Base-by-base conservation (phyloP, 345 rosid species). In the Raphanus sativus region DNA sequence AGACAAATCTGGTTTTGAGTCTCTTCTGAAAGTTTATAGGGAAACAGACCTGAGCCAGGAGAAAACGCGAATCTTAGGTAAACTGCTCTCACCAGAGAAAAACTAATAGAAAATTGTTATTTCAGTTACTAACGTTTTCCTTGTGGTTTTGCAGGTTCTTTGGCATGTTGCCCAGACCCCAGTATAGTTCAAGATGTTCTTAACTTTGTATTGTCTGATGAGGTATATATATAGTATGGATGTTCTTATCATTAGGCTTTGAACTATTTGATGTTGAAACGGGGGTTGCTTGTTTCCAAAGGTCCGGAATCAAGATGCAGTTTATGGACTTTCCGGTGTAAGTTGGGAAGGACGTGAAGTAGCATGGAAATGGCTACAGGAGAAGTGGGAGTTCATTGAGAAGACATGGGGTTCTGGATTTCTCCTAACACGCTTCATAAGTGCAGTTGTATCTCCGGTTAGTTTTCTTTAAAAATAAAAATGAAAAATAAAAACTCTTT, bases 41-140 rank as follows among this genome's bases (percentile, higher is more conserved):
- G 99, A 95, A 80, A 89, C 96, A n/a, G 94, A 95, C 82, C 86
- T 91, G 50, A 91, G 99, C 88, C 97, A 92, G 77, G 98, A 92
- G 87, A 95, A 92, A 86, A 89, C 90, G 12, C 91, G 99, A 76
- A 86, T 95, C 77, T 82, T 95, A 67, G 83, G 99, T 94, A 87
- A 30, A 65, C 48, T 34, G 32, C 5, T 42, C 54, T 32, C 7
- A 0, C 54, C 54, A 5, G 3, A 17, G 9, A n/a, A n/a, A 69
- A 29, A 67, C 60, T 38, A 71, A 33, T 34, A 25, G 64, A 12
- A 21, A 29, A 28, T 17, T 40, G 0, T 38, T 4, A 4, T 28
- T 25, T 52, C 25, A 54, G 65, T 7, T 21, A 45, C 17, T 69
- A 16, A 78, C 4, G 64, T 67, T 58, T 13, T 16, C 15, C 65